Evolutionary conservation across 2,329 filamentous ascomycete genomes (phyloP).

Genomic region (Curvularia eragrostidis): DNA sequence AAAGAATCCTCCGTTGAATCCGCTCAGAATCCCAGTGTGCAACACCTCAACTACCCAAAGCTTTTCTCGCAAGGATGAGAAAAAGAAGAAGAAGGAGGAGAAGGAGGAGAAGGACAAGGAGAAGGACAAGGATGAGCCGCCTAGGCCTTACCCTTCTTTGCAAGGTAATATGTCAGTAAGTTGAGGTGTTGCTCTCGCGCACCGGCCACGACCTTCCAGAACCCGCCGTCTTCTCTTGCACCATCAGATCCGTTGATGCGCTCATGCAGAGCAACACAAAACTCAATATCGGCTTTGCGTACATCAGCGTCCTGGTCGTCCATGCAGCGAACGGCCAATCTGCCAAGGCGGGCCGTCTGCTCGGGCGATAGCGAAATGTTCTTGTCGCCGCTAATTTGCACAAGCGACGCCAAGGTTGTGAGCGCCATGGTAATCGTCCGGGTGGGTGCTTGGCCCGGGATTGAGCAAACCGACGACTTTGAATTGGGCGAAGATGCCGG

Average conservation of each 20-base stretch:
- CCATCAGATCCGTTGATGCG: conserved; percentile 38
- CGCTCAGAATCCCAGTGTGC: background rate
- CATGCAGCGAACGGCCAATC: conserved; percentile 48
- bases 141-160: conserved; percentile 50
- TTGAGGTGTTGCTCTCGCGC: conserved; percentile 77
- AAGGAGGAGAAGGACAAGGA: background rate
- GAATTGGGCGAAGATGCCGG: conserved; percentile 41
- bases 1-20: background rate
- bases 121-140: conserved; percentile 4
- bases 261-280: conserved; percentile 75
- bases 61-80: background rate
- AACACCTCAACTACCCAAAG: background rate
- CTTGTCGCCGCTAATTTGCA: conserved; percentile 44
- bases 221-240: conserved; percentile 54
- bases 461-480: conserved; percentile 42
- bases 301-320: conserved; percentile 52
- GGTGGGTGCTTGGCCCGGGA: conserved; percentile 25
- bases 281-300: conserved; percentile 75
- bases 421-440: conserved; percentile 51
- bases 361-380: conserved; percentile 39
- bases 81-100: background rate
- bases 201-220: conserved; percentile 71
- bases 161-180: conserved; percentile 81
- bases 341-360: conserved; percentile 49
- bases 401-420: conserved; percentile 47